Evolutionary conservation across 2,329 filamentous ascomycete genomes (phyloP).

Genomic region (Beauveria caledonica): DNA sequence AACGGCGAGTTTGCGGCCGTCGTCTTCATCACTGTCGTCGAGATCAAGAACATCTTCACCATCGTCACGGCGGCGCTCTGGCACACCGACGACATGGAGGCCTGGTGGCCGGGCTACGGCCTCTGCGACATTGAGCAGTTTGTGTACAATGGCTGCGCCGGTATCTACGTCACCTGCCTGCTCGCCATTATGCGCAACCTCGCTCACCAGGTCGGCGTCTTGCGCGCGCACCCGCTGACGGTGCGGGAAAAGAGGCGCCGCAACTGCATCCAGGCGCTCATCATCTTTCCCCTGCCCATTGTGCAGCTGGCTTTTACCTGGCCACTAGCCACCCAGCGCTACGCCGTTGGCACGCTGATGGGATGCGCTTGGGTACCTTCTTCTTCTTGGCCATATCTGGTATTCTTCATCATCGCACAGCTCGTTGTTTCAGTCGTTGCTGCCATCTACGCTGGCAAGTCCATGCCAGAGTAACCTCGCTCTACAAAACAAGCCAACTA

Average conservation of each 20-base stretch:
- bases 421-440: slow-evolving; percentile 36
- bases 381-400: slow-evolving; percentile 37
- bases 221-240: slow-evolving; percentile 32
- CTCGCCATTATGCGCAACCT: slow-evolving; percentile 49
- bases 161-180: slow-evolving; percentile 41
- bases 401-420: slow-evolving; percentile 40
- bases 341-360: slow-evolving; percentile 38
- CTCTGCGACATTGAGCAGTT: slow-evolving; percentile 47
- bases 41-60: slow-evolving; percentile 39
- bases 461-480: too few species aligned
- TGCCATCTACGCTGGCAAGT: slow-evolving; percentile 41
- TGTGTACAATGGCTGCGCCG: slow-evolving; percentile 37
- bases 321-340: slow-evolving; percentile 39
- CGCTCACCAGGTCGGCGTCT: slow-evolving; percentile 39
- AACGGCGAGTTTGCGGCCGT: slow-evolving; percentile 47
- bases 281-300: slow-evolving; percentile 47
- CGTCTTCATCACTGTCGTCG: slow-evolving; percentile 38
- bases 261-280: slow-evolving; percentile 38
- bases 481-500: not conserved
- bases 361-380: slow-evolving; percentile 41
- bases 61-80: slow-evolving; percentile 45
- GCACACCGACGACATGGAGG: slow-evolving; percentile 39
- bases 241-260: slow-evolving; percentile 33
- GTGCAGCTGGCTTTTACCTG: slow-evolving; percentile 41
- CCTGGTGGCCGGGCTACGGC: slow-evolving; percentile 44